phyloP scores from a whole-genome alignment of 768 basidiomycete genomes.

The Mycena crocata region DNA sequence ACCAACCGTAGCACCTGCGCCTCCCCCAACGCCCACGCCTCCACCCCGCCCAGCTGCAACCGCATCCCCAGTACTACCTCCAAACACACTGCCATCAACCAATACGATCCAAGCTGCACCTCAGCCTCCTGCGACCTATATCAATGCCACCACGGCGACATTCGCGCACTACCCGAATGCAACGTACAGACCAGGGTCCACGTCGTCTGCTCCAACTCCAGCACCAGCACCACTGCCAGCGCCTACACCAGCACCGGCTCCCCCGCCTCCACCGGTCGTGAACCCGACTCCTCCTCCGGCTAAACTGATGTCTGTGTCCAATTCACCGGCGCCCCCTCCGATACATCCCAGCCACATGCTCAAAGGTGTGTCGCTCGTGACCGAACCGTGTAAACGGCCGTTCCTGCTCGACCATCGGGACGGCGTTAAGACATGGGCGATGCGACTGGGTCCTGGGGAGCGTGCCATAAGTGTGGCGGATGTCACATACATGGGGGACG shows the following conservation, averaged over 20 bases:
- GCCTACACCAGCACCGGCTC: conserved; percentile 39
- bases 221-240: conserved; percentile 38
- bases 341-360: conserved; percentile 58
- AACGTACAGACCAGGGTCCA: conserved; percentile 55
- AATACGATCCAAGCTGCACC: conserved; percentile 33
- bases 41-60: conserved; percentile 40
- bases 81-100: conserved; percentile 32
- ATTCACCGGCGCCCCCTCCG: conserved; percentile 52
- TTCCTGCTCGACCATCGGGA: conserved; percentile 73
- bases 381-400: conserved; percentile 69
- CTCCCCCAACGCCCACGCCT: conserved; percentile 38
- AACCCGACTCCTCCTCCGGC: conserved; percentile 40
- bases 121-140: conserved; percentile 24
- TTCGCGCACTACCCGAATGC: conserved; percentile 68
- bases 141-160: conserved; percentile 30
- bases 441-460: conserved; percentile 71
- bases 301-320: conserved; percentile 42
- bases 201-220: conserved; percentile 41
- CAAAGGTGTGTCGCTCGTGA: conserved; percentile 62
- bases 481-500: conserved; percentile 65
- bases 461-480: conserved; percentile 64
- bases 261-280: conserved; percentile 37
- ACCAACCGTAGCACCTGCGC: conserved; percentile 34
- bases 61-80: conserved; percentile 37
- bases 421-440: conserved; percentile 80